A percentile compares a stretch with the other conserved stretches of the same genome.
phyloP scores from a whole-genome alignment of 345 rosid genomes.

The Firmiana major region DNA sequence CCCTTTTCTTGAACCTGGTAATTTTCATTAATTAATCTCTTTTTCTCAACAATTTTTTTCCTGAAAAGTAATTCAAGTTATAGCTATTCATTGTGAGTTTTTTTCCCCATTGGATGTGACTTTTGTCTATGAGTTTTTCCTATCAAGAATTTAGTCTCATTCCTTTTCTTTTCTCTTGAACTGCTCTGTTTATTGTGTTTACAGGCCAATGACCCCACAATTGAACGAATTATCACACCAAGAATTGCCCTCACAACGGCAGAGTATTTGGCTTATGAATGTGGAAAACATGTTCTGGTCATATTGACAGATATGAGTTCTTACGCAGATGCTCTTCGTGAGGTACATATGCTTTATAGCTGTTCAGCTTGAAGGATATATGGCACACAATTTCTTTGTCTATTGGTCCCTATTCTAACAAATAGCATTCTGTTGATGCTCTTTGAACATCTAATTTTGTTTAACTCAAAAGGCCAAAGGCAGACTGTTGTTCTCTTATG shows the following conservation, averaged over 20 bases:
- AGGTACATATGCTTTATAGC: slow-evolving; percentile 42
- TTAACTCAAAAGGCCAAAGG: background rate
- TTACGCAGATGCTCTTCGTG: slow-evolving; percentile 98
- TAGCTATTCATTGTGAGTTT: background rate
- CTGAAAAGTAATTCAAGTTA: background rate
- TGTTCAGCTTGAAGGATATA: slow-evolving; percentile 2
- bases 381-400: background rate
- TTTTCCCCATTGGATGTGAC: background rate
- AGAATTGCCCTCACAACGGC: slow-evolving; percentile 96
- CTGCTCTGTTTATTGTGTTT: slow-evolving; percentile 5
- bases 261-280: slow-evolving; percentile 94
- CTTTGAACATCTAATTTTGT: background rate
- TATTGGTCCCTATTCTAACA: background rate
- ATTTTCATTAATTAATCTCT: slow-evolving; percentile 3
- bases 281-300: slow-evolving; percentile 97
- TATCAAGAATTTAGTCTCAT: background rate
- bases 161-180: background rate
- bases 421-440: background rate
- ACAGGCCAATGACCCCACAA: slow-evolving; percentile 97
- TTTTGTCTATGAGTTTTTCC: background rate
- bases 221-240: slow-evolving; percentile 94
- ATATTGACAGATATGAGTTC: slow-evolving; percentile 98
- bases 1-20: slow-evolving; percentile 90
- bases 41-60: background rate
- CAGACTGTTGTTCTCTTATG: background rate